Evolutionary conservation across 257 asterid genomes (phyloP).

Genomic region (Misopates orontium): DNA sequence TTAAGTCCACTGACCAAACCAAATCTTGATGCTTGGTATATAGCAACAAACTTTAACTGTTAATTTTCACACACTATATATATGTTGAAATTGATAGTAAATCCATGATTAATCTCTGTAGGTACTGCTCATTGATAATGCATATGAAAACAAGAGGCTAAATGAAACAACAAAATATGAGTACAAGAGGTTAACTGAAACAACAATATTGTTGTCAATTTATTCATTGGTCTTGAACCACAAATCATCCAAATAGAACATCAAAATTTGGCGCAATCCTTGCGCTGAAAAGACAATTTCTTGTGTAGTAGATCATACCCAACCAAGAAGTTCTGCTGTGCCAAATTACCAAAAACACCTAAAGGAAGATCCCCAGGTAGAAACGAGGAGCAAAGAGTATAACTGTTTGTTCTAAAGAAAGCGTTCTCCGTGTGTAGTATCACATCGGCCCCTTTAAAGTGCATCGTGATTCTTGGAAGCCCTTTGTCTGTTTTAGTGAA

Average conservation of each 20-base stretch:
- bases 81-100: too few species aligned
- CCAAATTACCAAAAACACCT: conserved; percentile 40
- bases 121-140: too few species aligned
- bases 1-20: conserved; percentile 33
- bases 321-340: conserved; percentile 44
- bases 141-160: too few species aligned
- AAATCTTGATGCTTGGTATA: conserved; percentile 2
- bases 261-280: conserved; percentile 30
- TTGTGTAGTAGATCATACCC: conserved; percentile 41
- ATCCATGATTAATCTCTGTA: too few species aligned
- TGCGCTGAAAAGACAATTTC: conserved; percentile 38
- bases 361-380: background rate
- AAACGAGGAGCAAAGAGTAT: conserved; percentile 27
- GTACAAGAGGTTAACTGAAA: too few species aligned
- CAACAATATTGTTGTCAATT: too few species aligned
- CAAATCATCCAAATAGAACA: too few species aligned
- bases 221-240: too few species aligned
- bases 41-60: too few species aligned
- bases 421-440: conserved; percentile 23
- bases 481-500: background rate
- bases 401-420: conserved; percentile 21
- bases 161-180: too few species aligned
- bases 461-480: conserved; percentile 23
- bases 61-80: too few species aligned
- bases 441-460: conserved; percentile 42